phyloP scores from a whole-genome alignment of 495 filamentous ascomycete genomes.

The Penicillium macrosclerotiorum region DNA sequence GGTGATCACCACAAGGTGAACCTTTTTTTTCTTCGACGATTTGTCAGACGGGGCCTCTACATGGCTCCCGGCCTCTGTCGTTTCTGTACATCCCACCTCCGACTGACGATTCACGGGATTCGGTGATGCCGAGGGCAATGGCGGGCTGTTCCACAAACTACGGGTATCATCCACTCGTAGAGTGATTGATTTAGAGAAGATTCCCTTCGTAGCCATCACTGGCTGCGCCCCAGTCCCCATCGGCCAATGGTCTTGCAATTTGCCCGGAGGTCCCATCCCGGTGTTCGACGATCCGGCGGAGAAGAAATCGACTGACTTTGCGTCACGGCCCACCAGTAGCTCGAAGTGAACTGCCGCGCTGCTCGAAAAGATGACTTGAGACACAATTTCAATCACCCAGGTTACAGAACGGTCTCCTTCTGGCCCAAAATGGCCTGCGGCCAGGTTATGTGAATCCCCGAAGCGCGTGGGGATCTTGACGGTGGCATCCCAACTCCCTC shows the following conservation, averaged over 20 bases:
- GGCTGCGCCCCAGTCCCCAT: slow-evolving; percentile 49
- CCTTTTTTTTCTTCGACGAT: slow-evolving; percentile 61
- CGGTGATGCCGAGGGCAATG: slow-evolving; percentile 62
- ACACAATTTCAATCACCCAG: slow-evolving; percentile 90
- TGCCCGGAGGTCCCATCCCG: slow-evolving; percentile 56
- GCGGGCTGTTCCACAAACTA: slow-evolving; percentile 84
- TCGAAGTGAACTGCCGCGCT: slow-evolving; percentile 91
- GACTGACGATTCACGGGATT: slow-evolving; percentile 35
- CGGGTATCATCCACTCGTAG: slow-evolving; percentile 83
- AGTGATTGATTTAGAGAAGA: slow-evolving; percentile 74
- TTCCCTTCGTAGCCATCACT: slow-evolving; percentile 60
- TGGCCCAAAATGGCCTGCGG: slow-evolving; percentile 11
- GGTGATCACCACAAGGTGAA: slow-evolving; percentile 89
- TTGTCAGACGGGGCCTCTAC: no score
- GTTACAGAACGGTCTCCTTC: slow-evolving; percentile 55
- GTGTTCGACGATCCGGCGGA: slow-evolving; percentile 46
- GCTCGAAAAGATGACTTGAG: slow-evolving; percentile 87
- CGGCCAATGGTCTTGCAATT: slow-evolving; percentile 64
- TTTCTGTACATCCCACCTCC: slow-evolving; percentile 5
- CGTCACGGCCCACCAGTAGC: slow-evolving; percentile 78
- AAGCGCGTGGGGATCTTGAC: slow-evolving; percentile 69
- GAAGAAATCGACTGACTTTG: slow-evolving; percentile 70
- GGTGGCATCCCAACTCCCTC: slow-evolving; percentile 74
- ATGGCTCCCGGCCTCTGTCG: no score
- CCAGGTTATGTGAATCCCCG: slow-evolving; percentile 23